phyloP scores from a whole-genome alignment of 148 eudicot species.

The Chenopodium berlandieri region DNA sequence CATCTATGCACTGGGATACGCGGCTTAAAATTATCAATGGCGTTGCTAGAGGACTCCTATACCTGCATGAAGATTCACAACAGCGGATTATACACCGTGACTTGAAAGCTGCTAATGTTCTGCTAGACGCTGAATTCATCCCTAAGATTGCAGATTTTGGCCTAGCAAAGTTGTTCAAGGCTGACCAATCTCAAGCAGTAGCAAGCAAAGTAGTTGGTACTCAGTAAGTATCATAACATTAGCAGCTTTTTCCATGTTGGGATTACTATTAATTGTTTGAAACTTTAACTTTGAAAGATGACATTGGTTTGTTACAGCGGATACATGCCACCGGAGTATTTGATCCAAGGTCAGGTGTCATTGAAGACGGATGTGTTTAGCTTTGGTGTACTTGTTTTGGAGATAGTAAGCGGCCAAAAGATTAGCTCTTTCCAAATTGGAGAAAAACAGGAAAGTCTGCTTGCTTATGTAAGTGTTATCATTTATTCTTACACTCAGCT shows the following conservation, averaged over 20 bases:
- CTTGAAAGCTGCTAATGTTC: constrained; percentile 41
- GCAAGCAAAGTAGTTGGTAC: constrained; percentile 37
- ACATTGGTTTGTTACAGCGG: constrained; percentile 24
- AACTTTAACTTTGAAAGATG: background rate
- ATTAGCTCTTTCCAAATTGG: too few species aligned
- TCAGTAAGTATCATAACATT: constrained; percentile 13
- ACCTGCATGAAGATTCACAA: constrained; percentile 3
- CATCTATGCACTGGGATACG: constrained; percentile 24
- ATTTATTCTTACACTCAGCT: too few species aligned
- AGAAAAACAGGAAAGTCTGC: too few species aligned
- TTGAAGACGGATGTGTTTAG: constrained; percentile 23
- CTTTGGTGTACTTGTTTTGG: too few species aligned
- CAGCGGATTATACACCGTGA: constrained; percentile 39
- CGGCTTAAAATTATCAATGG: constrained; percentile 39
- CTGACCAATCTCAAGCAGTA: constrained; percentile 28
- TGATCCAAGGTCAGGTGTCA: constrained; percentile 33
- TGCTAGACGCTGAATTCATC: constrained; percentile 34
- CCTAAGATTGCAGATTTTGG: constrained; percentile 56
- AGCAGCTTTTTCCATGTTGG: background rate
- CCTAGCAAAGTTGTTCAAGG: constrained; percentile 35
- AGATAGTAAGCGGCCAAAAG: too few species aligned
- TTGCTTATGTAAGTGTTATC: too few species aligned
- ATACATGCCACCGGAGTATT: constrained; percentile 36
- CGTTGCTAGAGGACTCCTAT: constrained; percentile 35
- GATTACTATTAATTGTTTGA: background rate